phyloP scores from a whole-genome alignment of 768 basidiomycete species.

The Russula dissimulans region DNA sequence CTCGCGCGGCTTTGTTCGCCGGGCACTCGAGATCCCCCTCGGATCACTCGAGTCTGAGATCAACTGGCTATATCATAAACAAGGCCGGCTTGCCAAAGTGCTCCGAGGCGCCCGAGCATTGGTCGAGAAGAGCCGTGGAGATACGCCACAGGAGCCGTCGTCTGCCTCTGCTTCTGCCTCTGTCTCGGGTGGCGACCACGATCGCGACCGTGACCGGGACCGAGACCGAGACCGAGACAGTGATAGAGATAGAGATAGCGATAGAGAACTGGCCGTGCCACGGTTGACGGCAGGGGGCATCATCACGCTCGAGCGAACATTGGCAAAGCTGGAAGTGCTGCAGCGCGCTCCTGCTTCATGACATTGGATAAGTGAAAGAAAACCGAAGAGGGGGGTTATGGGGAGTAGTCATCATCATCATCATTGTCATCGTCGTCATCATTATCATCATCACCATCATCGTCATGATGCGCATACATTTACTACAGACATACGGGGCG shows the following conservation, averaged over 20 bases:
- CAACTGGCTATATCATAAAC: conserved; percentile 57
- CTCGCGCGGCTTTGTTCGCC: conserved; percentile 82
- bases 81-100: conserved; percentile 59
- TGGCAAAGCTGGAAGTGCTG: conserved; percentile 52
- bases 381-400: neutral
- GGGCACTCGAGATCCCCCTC: conserved; percentile 74
- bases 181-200: no score
- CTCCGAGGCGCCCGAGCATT: conserved; percentile 51
- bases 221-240: no score
- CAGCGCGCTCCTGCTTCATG: conserved; percentile 8
- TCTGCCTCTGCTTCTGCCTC: conserved; percentile 10
- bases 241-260: neutral
- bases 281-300: conserved; percentile 71
- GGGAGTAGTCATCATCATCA: conserved; percentile 6
- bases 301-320: conserved; percentile 66
- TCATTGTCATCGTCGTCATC: neutral
- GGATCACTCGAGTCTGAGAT: conserved; percentile 67
- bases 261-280: conserved; percentile 53
- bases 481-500: neutral
- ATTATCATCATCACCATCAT: neutral
- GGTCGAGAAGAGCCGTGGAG: conserved; percentile 55
- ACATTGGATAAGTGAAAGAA: neutral
- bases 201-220: no score
- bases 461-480: neutral
- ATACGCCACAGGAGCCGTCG: neutral